Percentiles rank a stretch among this genome's conserved stretches.
phyloP scores from a whole-genome alignment of 139 green algal genomes.

The Coccomyxa sp. region DNA sequence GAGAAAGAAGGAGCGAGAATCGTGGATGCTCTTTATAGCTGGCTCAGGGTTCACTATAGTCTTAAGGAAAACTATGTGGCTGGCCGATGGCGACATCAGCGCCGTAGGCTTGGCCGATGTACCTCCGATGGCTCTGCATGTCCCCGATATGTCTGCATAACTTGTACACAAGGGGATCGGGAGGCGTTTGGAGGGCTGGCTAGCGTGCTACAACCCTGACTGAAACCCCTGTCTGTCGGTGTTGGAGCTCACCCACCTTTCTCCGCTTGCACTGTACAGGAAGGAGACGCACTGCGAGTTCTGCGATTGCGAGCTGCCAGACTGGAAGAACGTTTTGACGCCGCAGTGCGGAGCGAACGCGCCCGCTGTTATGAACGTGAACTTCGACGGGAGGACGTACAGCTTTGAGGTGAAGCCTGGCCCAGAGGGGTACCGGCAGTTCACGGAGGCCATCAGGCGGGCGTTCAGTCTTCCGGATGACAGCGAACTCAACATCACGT shows the following conservation, averaged over 20 bases:
- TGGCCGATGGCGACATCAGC: too few species aligned
- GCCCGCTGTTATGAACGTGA: constrained; percentile 88
- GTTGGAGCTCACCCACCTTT: too few species aligned
- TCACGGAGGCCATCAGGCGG: constrained; percentile 74
- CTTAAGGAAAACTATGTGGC: not conserved
- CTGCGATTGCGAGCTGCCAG: constrained; percentile 65
- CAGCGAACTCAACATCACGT: constrained; percentile 88
- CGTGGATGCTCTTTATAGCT: too few species aligned
- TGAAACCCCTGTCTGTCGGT: not conserved
- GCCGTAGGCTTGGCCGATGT: not conserved
- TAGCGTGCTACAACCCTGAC: not conserved
- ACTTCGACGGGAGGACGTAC: constrained; percentile 69
- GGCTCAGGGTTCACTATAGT: too few species aligned
- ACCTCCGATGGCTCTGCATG: not conserved
- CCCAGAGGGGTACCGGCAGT: constrained; percentile 69
- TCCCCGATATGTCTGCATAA: too few species aligned
- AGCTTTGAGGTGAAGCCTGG: constrained; percentile 53
- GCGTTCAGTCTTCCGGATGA: constrained; percentile 79
- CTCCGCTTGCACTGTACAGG: constrained; percentile 29
- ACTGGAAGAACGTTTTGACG: constrained; percentile 74
- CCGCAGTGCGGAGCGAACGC: constrained; percentile 46
- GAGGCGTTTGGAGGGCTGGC: not conserved
- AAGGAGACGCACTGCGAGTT: constrained; percentile 85
- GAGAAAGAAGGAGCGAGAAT: too few species aligned
- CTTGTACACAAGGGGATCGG: not conserved